Conservation (phyloP, 306 rosid genomes). For the Lathyrus aphaca region DNA sequence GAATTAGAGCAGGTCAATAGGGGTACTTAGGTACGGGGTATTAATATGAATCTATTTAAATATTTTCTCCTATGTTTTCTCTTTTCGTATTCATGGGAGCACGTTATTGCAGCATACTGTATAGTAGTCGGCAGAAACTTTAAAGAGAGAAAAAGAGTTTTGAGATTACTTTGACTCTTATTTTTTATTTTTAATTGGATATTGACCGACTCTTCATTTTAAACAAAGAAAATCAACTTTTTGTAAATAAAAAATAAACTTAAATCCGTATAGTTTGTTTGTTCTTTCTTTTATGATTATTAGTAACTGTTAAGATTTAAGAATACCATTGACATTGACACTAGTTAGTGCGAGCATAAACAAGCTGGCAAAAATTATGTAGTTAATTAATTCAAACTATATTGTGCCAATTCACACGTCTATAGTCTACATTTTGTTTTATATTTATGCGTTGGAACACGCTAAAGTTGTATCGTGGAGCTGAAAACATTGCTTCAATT, state of each 20-base stretch:
- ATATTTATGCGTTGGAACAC: conserved; percentile 42
- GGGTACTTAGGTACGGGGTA: conserved; percentile 26
- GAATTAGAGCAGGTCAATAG: conserved; percentile 23
- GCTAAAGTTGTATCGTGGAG: conserved; percentile 62
- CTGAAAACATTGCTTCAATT: conserved; percentile 60
- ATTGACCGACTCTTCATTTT: conserved; percentile 42
- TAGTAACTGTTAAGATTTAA: background rate
- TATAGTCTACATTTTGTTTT: conserved; percentile 30
- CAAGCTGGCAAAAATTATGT: conserved; percentile 44
- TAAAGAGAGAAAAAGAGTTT: background rate
- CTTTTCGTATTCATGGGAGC: background rate
- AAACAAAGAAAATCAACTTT: conserved; percentile 10
- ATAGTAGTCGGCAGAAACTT: conserved; percentile 41
- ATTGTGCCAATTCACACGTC: conserved; percentile 38
- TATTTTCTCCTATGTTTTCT: background rate
- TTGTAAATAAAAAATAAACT: background rate
- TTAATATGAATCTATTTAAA: conserved; percentile 15
- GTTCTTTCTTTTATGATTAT: background rate
- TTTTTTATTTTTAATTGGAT: background rate
- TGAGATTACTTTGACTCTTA: conserved; percentile 40
- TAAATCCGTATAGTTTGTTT: background rate
- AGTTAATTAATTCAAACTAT: conserved; percentile 20
- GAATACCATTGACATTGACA: conserved; percentile 38
- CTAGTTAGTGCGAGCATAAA: conserved; percentile 24
- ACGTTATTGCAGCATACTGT: conserved; percentile 35